These are phyloP conservation scores for Cucurbita moschata DNA, from an alignment of 306 rosid species.

Conservation along the genomic window DNA sequence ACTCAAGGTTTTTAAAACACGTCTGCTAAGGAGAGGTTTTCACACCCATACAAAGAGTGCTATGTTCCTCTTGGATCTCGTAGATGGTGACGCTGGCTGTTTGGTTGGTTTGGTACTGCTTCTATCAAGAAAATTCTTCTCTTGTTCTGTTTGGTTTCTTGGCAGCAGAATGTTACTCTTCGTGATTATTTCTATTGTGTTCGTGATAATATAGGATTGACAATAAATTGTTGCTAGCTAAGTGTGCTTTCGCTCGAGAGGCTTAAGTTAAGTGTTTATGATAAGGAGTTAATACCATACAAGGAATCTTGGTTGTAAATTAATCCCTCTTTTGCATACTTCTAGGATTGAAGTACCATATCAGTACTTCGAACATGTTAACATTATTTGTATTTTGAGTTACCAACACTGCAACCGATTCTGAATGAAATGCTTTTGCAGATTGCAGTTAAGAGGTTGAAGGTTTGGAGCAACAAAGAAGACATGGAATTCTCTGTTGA, in stretches of 20 bases:
- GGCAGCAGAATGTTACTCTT: not conserved
- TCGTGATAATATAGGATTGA: not conserved
- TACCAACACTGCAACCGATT: not conserved
- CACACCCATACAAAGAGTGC: too few species aligned
- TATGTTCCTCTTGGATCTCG: too few species aligned
- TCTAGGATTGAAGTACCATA: not conserved
- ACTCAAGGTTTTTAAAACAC: too few species aligned
- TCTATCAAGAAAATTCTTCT: not conserved
- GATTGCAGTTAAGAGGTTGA: constrained; percentile 95
- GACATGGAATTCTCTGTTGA: constrained; percentile 91
- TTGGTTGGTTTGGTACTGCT: not conserved
- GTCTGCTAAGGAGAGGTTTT: too few species aligned
- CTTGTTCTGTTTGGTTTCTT: not conserved
- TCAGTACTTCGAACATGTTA: not conserved
- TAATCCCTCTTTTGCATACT: not conserved
- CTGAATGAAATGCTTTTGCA: constrained; percentile 17
- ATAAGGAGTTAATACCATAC: not conserved
- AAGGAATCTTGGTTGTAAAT: not conserved
- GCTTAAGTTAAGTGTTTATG: not conserved
- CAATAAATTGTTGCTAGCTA: too few species aligned
- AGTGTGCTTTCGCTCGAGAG: too few species aligned
- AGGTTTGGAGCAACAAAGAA: constrained; percentile 90
- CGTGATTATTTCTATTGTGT: not conserved
- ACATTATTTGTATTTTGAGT: not conserved
- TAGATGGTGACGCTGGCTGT: not conserved